Conservation (phyloP, 306 rosid species). For the Crotalaria pallida region DNA sequence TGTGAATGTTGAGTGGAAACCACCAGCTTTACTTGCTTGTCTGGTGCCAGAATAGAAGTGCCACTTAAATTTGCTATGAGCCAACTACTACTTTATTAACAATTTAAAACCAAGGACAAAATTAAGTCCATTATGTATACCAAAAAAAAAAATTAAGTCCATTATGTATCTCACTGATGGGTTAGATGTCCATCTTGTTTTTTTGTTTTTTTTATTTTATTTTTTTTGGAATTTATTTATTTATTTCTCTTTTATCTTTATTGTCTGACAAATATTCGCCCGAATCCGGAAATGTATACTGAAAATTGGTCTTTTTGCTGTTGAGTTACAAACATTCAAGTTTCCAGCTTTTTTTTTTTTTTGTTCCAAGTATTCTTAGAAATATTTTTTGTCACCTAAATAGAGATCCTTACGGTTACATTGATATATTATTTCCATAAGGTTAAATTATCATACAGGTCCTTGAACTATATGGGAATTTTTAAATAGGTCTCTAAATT, state of each 20-base stretch:
- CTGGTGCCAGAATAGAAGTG: slow-evolving; percentile 16
- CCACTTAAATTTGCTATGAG: slow-evolving; percentile 15
- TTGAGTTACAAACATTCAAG: slow-evolving; percentile 19
- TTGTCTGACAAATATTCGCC: slow-evolving; percentile 5
- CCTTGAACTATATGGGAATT: too few relatives aligned
- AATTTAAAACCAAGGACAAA: slow-evolving; percentile 19
- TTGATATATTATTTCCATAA: too few relatives aligned
- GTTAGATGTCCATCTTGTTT: slow-evolving; percentile 18
- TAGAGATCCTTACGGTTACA: too few relatives aligned
- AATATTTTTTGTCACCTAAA: too few relatives aligned
- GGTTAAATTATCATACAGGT: too few relatives aligned
- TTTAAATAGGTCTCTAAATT: too few relatives aligned
- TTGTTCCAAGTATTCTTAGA: slow-evolving; percentile 38
- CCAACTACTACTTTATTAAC: slow-evolving; percentile 12
- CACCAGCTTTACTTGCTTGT: slow-evolving; percentile 16
- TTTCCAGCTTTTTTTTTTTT: not conserved
- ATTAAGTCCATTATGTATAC: slow-evolving; percentile 11
- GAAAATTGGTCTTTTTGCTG: not conserved
- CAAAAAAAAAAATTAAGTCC: too few relatives aligned
- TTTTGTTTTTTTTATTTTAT: not conserved
- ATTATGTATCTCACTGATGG: slow-evolving; percentile 38
- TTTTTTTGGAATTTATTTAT: not conserved
- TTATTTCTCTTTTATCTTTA: slow-evolving; percentile 12
- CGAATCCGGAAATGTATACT: slow-evolving; percentile 12
- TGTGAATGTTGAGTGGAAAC: slow-evolving; percentile 65